Base-by-base conservation (phyloP, 768 basidiomycete genomes). In the Amanita subjunquillea region DNA sequence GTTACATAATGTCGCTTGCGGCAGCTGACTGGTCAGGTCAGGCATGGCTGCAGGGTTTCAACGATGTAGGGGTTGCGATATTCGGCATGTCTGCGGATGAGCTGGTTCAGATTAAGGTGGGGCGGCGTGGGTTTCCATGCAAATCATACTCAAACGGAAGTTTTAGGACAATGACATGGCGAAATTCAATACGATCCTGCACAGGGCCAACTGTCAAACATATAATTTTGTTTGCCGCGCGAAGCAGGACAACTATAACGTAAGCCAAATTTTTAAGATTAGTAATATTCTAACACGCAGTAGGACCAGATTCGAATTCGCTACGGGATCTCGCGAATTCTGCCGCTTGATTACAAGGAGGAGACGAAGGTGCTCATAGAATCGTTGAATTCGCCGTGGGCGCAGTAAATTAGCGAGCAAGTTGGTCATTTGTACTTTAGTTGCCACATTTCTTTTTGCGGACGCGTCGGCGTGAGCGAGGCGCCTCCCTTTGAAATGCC, bases 21-120 rank as follows among this genome's bases (percentile, higher is more conserved):
- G 84, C 91, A 2, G 79, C 90, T n/a, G 96, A 99, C 65, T 79
- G 83, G 70, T 88, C 91, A 15, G 84, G 82, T 20, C 90, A 94
- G 65, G 77, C 82, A 15, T 98, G 95, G 95, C 71, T 97, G 42
- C 89, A 90, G 56, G 91, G 88, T 3, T 99, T 99, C 75, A 95
- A 99, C 63, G 95, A 98, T 5, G 80, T 86, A 32, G 96, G 92
- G 4, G 66, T 81, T 49, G 69, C 72, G 3, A 67, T 99, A 13
- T 83, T 97, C 56, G 86, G 80, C 25, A 84, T 81, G 70, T 69
- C 78, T 30, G 95, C 91, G 9, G 80, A 92, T 59, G 84, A 93
- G 12, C 64, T 98, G 40, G 66, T 83, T 51, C 75, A 73, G n/a
- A 73, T 92, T 56, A 87, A 78, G 73, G 90, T 87, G 47, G 34